phyloP scores from a whole-genome alignment of 129 eudicot genomes.

The Gnaphalium uliginosum region DNA sequence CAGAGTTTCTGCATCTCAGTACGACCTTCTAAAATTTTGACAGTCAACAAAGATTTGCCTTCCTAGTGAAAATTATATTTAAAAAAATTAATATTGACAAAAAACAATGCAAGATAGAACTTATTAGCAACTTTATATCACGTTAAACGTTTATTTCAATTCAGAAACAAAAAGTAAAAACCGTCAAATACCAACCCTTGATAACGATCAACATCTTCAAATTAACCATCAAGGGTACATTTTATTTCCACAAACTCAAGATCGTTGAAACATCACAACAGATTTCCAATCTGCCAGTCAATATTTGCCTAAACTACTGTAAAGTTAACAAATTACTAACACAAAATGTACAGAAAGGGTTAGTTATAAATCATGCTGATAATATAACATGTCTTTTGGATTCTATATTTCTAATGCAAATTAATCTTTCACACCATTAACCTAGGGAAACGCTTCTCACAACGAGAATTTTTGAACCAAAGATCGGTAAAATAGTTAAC shows the following conservation, averaged over 20 bases:
- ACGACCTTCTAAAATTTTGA: too few species aligned
- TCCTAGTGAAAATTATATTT: not conserved
- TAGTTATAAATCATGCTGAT: not conserved
- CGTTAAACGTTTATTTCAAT: not conserved
- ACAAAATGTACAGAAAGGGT: not conserved
- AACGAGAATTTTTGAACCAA: not conserved
- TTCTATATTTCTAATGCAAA: not conserved
- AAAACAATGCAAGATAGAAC: not conserved
- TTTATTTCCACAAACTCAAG: not conserved
- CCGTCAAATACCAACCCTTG: not conserved
- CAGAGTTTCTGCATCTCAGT: not conserved
- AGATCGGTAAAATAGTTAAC: too few species aligned
- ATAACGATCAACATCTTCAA: not conserved
- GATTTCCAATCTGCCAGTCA: too few species aligned
- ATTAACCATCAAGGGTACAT: not conserved
- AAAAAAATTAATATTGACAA: too few species aligned
- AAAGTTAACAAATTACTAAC: not conserved
- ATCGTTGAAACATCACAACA: not conserved
- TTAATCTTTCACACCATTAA: not conserved
- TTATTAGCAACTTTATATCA: not conserved
- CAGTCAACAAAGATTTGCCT: not conserved
- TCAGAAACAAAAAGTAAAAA: not conserved
- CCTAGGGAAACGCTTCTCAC: not conserved
- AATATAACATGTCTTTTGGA: not conserved
- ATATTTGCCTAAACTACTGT: not conserved